phyloP scores from a whole-genome alignment of 2,329 filamentous ascomycete genomes.

The Parascedosporium putredinis region DNA sequence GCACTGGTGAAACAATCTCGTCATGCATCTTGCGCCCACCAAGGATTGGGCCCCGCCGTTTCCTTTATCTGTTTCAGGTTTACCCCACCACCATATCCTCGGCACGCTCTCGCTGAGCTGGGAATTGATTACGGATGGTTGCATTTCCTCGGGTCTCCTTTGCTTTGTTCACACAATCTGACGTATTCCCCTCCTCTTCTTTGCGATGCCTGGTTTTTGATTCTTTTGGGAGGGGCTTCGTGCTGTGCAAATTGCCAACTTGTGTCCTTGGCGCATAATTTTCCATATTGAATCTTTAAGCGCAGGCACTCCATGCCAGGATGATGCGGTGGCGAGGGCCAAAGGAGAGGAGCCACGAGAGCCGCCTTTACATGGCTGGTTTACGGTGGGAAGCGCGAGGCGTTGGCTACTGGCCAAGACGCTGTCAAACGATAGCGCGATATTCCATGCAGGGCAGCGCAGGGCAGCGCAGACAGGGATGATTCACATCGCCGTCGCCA shows the following conservation, averaged over 20 bases:
- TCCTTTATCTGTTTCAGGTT: neutral
- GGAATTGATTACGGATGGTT: too few species aligned
- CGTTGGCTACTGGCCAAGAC: neutral
- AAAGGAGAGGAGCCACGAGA: too few species aligned
- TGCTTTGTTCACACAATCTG: too few species aligned
- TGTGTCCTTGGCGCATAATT: too few species aligned
- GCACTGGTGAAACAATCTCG: neutral
- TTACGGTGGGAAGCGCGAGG: neutral
- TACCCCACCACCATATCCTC: neutral
- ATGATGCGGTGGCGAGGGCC: too few species aligned
- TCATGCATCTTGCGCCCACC: neutral
- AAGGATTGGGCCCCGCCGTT: neutral
- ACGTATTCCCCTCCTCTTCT: neutral
- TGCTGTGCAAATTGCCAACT: too few species aligned
- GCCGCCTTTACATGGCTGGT: neutral
- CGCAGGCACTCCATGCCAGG: neutral
- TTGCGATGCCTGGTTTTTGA: too few species aligned
- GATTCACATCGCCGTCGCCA: neutral
- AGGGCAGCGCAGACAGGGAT: neutral
- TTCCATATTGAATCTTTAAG: neutral
- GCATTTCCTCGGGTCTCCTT: too few species aligned
- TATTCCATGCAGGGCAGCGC: too few species aligned
- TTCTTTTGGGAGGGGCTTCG: too few species aligned
- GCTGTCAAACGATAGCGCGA: neutral
- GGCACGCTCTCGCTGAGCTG: too few species aligned